Base-by-base conservation (phyloP, 352 stramenopile species). In the Phytophthora pistaciae region DNA sequence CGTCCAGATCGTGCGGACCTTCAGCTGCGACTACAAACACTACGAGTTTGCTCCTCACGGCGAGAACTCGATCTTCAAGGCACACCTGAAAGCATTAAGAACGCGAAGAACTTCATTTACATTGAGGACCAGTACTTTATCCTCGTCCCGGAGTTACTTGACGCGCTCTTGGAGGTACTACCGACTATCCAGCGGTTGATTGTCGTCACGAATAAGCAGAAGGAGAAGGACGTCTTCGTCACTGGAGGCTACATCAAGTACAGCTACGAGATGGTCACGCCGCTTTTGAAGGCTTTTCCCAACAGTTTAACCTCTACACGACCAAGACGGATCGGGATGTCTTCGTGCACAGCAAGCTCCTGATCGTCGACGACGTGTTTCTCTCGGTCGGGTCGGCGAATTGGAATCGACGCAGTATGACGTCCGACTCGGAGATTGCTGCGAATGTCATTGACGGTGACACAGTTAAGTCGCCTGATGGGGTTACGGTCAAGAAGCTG, bases 401-500 rank as follows among this genome's bases (percentile, higher is more conserved):
- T 44, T 44, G 36, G 36, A 44, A 44, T n/a, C 36, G 31, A 18
- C 36, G 36, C 36, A 44, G 36, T n/a, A 44, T 36, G 31, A 36
- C 31, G 31, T 36, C 31, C 31, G 31, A 36, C 31, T 36, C 31
- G 8, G 31, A 36, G 31, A 11, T 36, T 3, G 31, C 31, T 11
- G 31, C 31, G 7, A 44, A 44, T 44, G 36, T 44, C 14, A 44
- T 44, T 44, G 84, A 90, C 42, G 66, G 44, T 7, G 58, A 79
- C 11, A 64, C 66, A 5, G 49, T 73, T 0, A 10, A 68, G 44
- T 68, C 66, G 20, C 66, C 66, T 33, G 14, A 75, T 67, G 74
- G 75, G 0, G 49, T 88, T 6, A 66, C 55, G 3, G 79, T 86
- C 1, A 66, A 56, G 1, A 69, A 72, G 42, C 56, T 88, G 9